Conservation (phyloP, 1,284 basidiomycete genomes). For the Rhizoctonia solani region DNA sequence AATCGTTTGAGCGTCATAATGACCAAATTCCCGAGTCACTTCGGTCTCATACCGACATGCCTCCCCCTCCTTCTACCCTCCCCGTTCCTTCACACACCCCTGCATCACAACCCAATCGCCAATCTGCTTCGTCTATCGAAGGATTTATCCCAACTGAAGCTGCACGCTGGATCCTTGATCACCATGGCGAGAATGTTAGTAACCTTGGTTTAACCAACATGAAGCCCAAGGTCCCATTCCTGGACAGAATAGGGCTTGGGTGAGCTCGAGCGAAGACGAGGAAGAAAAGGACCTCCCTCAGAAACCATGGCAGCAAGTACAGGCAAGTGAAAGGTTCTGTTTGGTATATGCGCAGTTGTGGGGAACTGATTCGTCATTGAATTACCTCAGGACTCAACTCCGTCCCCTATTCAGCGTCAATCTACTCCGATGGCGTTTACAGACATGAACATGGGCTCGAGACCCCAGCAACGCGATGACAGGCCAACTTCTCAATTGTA, state of each 20-base stretch:
- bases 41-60: neutral
- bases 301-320: slow-evolving; percentile 10
- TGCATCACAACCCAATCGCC: neutral
- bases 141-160: slow-evolving; percentile 30
- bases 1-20: too few relatives aligned
- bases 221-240: neutral
- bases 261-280: slow-evolving; percentile 45
- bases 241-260: slow-evolving; percentile 21
- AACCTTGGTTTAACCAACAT: slow-evolving; percentile 9
- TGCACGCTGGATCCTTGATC: slow-evolving; percentile 28
- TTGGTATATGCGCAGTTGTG: too few relatives aligned
- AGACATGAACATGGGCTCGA: neutral
- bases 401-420: slow-evolving; percentile 34
- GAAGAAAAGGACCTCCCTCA: slow-evolving; percentile 40
- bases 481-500: neutral
- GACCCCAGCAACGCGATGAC: neutral
- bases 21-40: too few relatives aligned
- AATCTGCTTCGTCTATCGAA: neutral
- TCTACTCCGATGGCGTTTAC: slow-evolving; percentile 35
- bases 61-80: neutral
- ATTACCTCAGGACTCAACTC: neutral
- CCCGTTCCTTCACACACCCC: neutral
- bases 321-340: too few relatives aligned
- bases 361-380: too few relatives aligned
- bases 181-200: neutral